Conservation (phyloP, 768 basidiomycete genomes). For the Pseudohyphozyma bogoriensis region DNA sequence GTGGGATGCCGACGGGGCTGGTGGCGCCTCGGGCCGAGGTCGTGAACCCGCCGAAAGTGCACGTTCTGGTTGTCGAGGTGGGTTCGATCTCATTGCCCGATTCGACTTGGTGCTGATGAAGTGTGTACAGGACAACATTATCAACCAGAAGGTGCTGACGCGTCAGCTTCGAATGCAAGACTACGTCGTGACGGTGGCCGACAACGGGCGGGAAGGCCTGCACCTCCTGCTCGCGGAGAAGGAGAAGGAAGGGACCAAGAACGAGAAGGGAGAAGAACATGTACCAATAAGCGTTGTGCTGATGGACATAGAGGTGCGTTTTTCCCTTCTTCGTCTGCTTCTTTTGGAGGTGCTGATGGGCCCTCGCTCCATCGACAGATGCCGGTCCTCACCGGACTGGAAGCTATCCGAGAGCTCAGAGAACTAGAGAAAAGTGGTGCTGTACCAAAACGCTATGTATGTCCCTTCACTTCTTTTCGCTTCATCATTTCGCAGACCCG, state of each 20-base stretch:
- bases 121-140: slow-evolving; percentile 16
- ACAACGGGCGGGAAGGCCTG: slow-evolving; percentile 21
- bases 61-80: slow-evolving; percentile 18
- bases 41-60: background rate
- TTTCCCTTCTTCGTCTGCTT: background rate
- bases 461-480: background rate
- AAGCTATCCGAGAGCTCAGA: background rate
- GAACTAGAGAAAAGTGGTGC: background rate
- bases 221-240: slow-evolving; percentile 17
- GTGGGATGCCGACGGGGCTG: background rate
- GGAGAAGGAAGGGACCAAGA: slow-evolving; percentile 1
- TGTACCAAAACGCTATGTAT: slow-evolving; percentile 5
- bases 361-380: background rate
- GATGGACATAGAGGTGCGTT: slow-evolving; percentile 11
- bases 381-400: slow-evolving; percentile 16
- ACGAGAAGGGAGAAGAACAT: no score
- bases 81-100: background rate
- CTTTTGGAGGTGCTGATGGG: background rate
- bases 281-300: background rate
- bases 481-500: background rate
- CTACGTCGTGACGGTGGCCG: slow-evolving; percentile 14
- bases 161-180: slow-evolving; percentile 25
- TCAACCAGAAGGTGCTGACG: slow-evolving; percentile 24
- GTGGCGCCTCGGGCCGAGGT: background rate
- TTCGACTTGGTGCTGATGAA: background rate